Percentiles rank a stretch among this genome's conserved stretches.
These are phyloP conservation scores for Boletus sp. DNA, from an alignment of 768 basidiomycete species.

Conservation along the genomic window DNA sequence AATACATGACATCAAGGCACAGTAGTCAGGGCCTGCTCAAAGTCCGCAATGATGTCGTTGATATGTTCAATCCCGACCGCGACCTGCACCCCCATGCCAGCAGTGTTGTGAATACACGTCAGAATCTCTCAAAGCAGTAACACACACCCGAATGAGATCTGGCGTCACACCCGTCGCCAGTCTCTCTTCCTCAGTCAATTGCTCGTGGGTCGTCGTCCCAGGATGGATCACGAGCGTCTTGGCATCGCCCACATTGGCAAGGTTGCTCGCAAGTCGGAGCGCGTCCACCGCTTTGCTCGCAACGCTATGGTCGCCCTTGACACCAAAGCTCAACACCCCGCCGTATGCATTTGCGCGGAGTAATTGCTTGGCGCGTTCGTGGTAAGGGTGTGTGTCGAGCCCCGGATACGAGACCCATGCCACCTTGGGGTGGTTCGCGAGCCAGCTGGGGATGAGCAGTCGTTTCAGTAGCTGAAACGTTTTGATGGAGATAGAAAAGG, in stretches of 20 bases:
- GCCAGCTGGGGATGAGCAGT: slow-evolving; percentile 34
- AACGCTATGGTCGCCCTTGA: slow-evolving; percentile 51
- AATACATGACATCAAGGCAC: slow-evolving; percentile 6
- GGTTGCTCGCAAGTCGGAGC: slow-evolving; percentile 65
- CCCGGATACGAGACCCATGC: slow-evolving; percentile 81
- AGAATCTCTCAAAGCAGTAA: neutral
- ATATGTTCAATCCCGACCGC: slow-evolving; percentile 45
- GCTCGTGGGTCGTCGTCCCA: slow-evolving; percentile 56
- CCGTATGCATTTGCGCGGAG: slow-evolving; percentile 56
- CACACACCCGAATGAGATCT: slow-evolving; percentile 53
- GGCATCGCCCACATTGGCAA: slow-evolving; percentile 69
- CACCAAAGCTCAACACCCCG: slow-evolving; percentile 75
- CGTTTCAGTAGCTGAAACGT: neutral
- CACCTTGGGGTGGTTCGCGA: slow-evolving; percentile 62
- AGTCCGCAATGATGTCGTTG: slow-evolving; percentile 47
- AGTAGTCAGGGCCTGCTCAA: slow-evolving; percentile 37
- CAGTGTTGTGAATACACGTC: neutral
- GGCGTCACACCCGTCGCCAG: slow-evolving; percentile 48
- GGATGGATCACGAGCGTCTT: slow-evolving; percentile 65
- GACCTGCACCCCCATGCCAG: slow-evolving; percentile 25
- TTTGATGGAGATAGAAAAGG: neutral
- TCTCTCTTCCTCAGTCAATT: slow-evolving; percentile 48
- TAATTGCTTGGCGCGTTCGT: slow-evolving; percentile 54
- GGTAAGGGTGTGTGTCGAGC: slow-evolving; percentile 55
- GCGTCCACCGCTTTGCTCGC: slow-evolving; percentile 66